Percentiles rank a stretch among this genome's conserved stretches.
Evolutionary conservation across 1,139 yeast species (phyloP).

Genomic region (Arxiozyma heterogenica): DNA sequence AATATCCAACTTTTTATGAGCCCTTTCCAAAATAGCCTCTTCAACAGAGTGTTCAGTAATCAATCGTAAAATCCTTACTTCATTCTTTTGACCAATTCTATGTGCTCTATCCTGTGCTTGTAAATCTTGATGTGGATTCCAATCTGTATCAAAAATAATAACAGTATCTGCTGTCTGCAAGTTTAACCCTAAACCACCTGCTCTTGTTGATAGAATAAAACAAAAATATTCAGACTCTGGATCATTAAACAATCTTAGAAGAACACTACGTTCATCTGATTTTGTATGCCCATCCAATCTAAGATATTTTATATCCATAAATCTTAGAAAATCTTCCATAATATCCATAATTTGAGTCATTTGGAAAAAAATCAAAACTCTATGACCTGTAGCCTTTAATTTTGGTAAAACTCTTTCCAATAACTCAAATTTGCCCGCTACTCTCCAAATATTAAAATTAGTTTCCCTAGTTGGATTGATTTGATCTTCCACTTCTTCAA

Average conservation of each 20-base stretch:
- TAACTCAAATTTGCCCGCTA: constrained; percentile 69
- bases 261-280: constrained; percentile 68
- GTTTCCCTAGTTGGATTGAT: constrained; percentile 69
- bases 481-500: constrained; percentile 84
- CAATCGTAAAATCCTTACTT: constrained; percentile 68
- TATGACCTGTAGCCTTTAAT: constrained; percentile 64
- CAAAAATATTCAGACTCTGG: constrained; percentile 67
- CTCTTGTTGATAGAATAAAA: constrained; percentile 73
- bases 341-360: constrained; percentile 88
- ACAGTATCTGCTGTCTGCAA: constrained; percentile 85
- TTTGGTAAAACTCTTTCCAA: constrained; percentile 68
- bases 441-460: constrained; percentile 60
- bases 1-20: constrained; percentile 72
- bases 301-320: constrained; percentile 56
- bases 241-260: constrained; percentile 64
- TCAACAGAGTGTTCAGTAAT: constrained; percentile 79
- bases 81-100: constrained; percentile 83
- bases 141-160: constrained; percentile 78
- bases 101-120: constrained; percentile 91
- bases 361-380: constrained; percentile 75
- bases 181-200: constrained; percentile 83
- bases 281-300: constrained; percentile 78
- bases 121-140: constrained; percentile 90
- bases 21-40: constrained; percentile 73
- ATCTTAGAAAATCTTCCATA: constrained; percentile 73